These are phyloP conservation scores for Chaetoceros muelleri DNA, from an alignment of 108 stramenopile species.

Conservation along the genomic window DNA sequence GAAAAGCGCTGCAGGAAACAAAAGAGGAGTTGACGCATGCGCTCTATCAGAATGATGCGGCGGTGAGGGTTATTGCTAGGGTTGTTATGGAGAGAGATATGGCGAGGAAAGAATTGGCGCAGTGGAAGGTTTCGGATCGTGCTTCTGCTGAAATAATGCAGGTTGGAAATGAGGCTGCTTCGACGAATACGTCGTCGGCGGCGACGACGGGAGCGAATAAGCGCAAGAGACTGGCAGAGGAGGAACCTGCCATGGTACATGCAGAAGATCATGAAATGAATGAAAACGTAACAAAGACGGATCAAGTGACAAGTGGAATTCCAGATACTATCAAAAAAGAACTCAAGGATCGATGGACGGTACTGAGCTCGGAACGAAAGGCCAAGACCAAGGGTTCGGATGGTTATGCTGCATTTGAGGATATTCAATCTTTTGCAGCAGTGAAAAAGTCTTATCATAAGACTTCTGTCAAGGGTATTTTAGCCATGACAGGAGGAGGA, in stretches of 20 bases:
- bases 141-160: conserved; percentile 3
- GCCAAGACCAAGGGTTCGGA: conserved; percentile 22
- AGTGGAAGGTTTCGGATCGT: conserved; percentile 20
- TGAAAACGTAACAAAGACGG: conserved; percentile 5
- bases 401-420: conserved; percentile 15
- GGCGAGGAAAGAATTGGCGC: conserved; percentile 40
- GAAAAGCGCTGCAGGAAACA: conserved; percentile 76
- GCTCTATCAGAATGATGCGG: conserved; percentile 95
- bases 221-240: conserved; percentile 6
- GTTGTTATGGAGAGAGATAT: conserved; percentile 82
- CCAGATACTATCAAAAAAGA: conserved; percentile 27
- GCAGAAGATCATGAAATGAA: conserved; percentile 10
- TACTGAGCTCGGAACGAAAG: conserved; percentile 36
- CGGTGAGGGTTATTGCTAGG: conserved; percentile 89
- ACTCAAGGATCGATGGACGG: conserved; percentile 48
- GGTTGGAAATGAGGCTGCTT: neutral
- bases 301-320: conserved; percentile 16
- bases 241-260: conserved; percentile 13
- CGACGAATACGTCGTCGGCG: neutral
- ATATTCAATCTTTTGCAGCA: conserved; percentile 1
- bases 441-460: conserved; percentile 43
- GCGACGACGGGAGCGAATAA: neutral
- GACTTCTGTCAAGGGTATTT: conserved; percentile 33
- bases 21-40: conserved; percentile 77
- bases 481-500: conserved; percentile 7